Percentiles rank a stretch among this genome's conserved stretches.
Evolutionary conservation across 768 basidiomycete genomes (phyloP).

Genomic region (Mycena maculata): DNA sequence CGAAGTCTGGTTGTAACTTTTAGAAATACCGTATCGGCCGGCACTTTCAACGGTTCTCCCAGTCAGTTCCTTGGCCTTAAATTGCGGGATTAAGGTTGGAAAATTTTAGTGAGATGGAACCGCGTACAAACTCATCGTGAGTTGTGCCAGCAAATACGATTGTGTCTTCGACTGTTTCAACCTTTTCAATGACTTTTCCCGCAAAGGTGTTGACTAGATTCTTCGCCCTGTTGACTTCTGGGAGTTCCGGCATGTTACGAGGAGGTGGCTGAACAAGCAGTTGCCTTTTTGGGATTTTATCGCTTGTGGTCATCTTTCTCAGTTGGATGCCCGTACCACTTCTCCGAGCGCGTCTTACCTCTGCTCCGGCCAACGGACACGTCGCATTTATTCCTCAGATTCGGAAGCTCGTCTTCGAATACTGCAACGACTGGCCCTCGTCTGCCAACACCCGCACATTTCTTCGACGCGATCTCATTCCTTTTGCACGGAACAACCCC

Average conservation of each 20-base stretch:
- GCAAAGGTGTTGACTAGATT: constrained; percentile 65
- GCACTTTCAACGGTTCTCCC: constrained; percentile 61
- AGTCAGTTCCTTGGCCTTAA: constrained; percentile 64
- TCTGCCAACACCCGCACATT: constrained; percentile 79
- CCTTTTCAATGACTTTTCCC: constrained; percentile 64
- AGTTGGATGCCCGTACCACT: constrained; percentile 41
- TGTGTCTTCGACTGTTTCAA: constrained; percentile 68
- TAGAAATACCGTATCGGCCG: constrained; percentile 62
- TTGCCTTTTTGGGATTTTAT: constrained; percentile 6
- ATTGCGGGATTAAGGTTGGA: constrained; percentile 10
- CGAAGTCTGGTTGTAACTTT: background rate
- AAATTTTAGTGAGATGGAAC: background rate
- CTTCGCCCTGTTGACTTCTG: constrained; percentile 80
- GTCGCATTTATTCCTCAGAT: constrained; percentile 78
- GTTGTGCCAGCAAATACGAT: constrained; percentile 72
- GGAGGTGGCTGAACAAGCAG: background rate
- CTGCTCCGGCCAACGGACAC: constrained; percentile 81
- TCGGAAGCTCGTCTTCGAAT: constrained; percentile 91
- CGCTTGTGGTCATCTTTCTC: background rate
- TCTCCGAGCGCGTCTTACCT: constrained; percentile 60
- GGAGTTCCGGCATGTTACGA: constrained; percentile 28
- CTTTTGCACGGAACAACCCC: constrained; percentile 77
- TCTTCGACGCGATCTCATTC: constrained; percentile 70
- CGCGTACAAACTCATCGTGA: constrained; percentile 71
- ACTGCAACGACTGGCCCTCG: constrained; percentile 85